Percentiles rank a stretch among this genome's conserved stretches.
Conservation (phyloP, 2,329 filamentous ascomycete species). For the Podosphaera leucotricha region DNA sequence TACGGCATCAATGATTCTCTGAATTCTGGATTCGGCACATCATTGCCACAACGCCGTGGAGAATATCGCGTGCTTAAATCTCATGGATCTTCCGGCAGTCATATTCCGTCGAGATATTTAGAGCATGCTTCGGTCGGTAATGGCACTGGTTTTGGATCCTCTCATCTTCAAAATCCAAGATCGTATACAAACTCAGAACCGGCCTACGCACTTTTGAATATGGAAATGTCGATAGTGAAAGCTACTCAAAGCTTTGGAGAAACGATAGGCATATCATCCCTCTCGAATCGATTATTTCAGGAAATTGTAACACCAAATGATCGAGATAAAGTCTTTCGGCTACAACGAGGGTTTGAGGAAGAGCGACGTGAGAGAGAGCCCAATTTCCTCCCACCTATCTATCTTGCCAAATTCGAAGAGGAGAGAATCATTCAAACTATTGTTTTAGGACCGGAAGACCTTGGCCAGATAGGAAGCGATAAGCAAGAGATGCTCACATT, state of each 20-base stretch:
- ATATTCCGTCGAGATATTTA: conserved; percentile 24
- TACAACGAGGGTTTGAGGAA: conserved; percentile 29
- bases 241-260: conserved; percentile 32
- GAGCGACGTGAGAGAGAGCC: conserved; percentile 30
- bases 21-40: conserved; percentile 22
- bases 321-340: conserved; percentile 24
- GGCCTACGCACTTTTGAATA: conserved; percentile 29
- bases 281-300: conserved; percentile 26
- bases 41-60: conserved; percentile 20
- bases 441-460: conserved; percentile 28
- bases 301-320: conserved; percentile 30
- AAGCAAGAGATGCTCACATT: conserved; percentile 33
- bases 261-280: conserved; percentile 24
- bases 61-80: conserved; percentile 32
- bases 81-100: conserved; percentile 21
- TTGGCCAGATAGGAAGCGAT: conserved; percentile 27
- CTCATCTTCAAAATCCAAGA: conserved; percentile 9
- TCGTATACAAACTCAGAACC: conserved; percentile 23
- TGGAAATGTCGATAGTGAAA: conserved; percentile 33
- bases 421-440: conserved; percentile 30
- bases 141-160: conserved; percentile 23
- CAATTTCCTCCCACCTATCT: conserved; percentile 40
- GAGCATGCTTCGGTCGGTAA: conserved; percentile 27
- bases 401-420: conserved; percentile 25
- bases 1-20: conserved; percentile 23